Percentiles rank a stretch among this genome's conserved stretches.
Evolutionary conservation across 106 monocot genomes (phyloP).

Genomic region (Alisma plantagoaquatica): DNA sequence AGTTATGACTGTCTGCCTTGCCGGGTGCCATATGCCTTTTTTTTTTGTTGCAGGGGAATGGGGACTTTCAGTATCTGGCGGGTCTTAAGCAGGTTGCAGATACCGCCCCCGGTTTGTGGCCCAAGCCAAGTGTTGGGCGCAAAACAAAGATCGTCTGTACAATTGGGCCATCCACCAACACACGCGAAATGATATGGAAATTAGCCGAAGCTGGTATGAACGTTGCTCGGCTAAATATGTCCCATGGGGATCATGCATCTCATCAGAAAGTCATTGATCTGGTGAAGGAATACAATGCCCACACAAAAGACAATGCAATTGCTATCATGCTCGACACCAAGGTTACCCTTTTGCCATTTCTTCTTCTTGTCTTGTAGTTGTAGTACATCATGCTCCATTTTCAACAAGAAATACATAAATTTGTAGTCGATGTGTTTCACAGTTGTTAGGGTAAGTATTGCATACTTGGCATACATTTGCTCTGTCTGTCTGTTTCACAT

Average conservation of each 20-base stretch:
- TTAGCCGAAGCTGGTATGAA: conserved; percentile 98
- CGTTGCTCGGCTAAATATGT: conserved; percentile 96
- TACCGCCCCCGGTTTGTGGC: conserved; percentile 39
- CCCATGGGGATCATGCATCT: conserved; percentile 96
- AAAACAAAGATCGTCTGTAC: conserved; percentile 99
- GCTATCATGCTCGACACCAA: conserved; percentile 99
- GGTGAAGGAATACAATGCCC: conserved; percentile 92
- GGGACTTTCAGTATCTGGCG: conserved; percentile 43
- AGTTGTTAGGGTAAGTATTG: too few species aligned
- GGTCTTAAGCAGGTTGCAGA: conserved; percentile 56
- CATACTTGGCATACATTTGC: too few species aligned
- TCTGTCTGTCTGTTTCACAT: too few species aligned
- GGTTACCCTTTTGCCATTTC: conserved; percentile 20
- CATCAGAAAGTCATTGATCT: conserved; percentile 98
- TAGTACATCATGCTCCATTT: too few species aligned
- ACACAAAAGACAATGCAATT: conserved; percentile 73
- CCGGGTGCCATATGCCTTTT: too few species aligned
- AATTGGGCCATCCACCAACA: conserved; percentile 91
- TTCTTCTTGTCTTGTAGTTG: too few species aligned
- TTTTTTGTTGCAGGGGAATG: conserved; percentile 86
- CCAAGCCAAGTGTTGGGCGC: conserved; percentile 65
- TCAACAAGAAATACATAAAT: too few species aligned
- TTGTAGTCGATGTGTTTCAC: too few species aligned
- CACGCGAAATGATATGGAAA: conserved; percentile 99
- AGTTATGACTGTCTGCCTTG: too few species aligned